A percentile compares a stretch with the other conserved stretches of the same genome.
phyloP scores from a whole-genome alignment of 2,329 filamentous ascomycete species.

The Sporothrix brunneoviolacea region DNA sequence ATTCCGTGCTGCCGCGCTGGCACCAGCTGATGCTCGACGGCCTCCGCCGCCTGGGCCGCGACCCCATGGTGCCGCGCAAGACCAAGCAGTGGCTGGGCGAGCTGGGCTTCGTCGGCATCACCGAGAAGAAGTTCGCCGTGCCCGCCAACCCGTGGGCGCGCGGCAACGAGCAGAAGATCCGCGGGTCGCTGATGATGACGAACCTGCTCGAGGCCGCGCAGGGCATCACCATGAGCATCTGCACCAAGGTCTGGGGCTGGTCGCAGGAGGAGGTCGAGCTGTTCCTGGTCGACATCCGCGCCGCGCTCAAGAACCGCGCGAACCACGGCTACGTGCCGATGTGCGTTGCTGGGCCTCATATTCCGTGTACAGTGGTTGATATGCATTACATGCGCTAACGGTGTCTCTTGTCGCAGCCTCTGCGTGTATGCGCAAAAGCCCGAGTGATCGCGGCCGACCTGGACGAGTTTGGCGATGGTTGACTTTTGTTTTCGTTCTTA shows the following conservation, averaged over 20 bases:
- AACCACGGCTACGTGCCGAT: conserved; percentile 18
- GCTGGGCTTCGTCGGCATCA: conserved; percentile 29
- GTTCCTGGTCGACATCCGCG: conserved; percentile 18
- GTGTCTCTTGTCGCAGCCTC: too few relatives aligned
- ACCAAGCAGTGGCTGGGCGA: conserved; percentile 26
- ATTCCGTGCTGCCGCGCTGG: conserved; percentile 24
- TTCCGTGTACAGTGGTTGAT: too few relatives aligned
- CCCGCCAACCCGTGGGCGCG: conserved; percentile 29
- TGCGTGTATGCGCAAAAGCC: conserved; percentile 9
- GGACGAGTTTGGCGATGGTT: too few relatives aligned
- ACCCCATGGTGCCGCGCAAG: conserved; percentile 19
- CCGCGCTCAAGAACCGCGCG: conserved; percentile 17
- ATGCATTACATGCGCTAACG: too few relatives aligned
- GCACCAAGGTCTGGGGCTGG: conserved; percentile 23
- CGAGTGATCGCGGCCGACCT: background rate
- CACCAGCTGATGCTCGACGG: conserved; percentile 23
- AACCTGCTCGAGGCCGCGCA: conserved; percentile 23
- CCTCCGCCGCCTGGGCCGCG: conserved; percentile 19
- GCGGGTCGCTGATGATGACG: conserved; percentile 23
- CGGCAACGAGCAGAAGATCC: conserved; percentile 21
- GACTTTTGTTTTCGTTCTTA: background rate
- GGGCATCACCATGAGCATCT: conserved; percentile 22
- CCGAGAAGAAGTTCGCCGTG: conserved; percentile 25
- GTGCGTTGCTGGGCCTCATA: conserved; percentile 14
- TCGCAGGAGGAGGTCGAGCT: conserved; percentile 20